A percentile compares a stretch with the other conserved stretches of the same genome.
Evolutionary conservation across 495 filamentous ascomycete species (phyloP).

Genomic region (Xeromyces bisporus): DNA sequence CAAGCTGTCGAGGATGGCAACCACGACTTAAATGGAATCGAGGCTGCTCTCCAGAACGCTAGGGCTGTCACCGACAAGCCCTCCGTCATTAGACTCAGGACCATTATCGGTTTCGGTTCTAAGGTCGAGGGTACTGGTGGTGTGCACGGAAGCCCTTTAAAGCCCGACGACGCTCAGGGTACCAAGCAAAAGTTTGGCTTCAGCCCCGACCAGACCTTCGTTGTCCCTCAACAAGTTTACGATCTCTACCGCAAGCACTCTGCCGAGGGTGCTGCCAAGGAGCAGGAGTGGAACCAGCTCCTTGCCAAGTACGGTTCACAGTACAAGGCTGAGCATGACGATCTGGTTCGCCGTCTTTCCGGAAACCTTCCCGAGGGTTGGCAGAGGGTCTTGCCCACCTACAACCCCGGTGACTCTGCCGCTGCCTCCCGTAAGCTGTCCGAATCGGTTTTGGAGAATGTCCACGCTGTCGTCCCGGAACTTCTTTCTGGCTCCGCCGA

Average conservation of each 20-base stretch:
- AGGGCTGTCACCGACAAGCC: conserved; percentile 90
- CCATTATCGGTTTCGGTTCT: conserved; percentile 96
- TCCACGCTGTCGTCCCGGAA: conserved; percentile 72
- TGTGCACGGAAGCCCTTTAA: conserved; percentile 90
- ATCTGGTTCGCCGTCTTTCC: conserved; percentile 65
- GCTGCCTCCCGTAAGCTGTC: conserved; percentile 89
- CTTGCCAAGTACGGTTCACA: conserved; percentile 68
- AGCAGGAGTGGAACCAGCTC: conserved; percentile 91
- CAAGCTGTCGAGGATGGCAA: conserved; percentile 80
- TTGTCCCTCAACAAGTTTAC: conserved; percentile 87
- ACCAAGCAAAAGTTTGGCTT: conserved; percentile 93
- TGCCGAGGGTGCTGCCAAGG: conserved; percentile 68
- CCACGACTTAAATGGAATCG: conserved; percentile 73
- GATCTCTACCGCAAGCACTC: conserved; percentile 72
- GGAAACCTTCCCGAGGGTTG: conserved; percentile 88
- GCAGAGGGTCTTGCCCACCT: conserved; percentile 85
- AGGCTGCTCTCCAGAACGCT: conserved; percentile 69
- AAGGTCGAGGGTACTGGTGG: conserved; percentile 81
- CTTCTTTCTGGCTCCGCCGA: conserved; percentile 92
- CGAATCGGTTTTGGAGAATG: conserved; percentile 78
- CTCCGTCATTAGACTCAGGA: conserved; percentile 89
- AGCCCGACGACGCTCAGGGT: conserved; percentile 77
- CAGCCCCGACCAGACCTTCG: conserved; percentile 84
- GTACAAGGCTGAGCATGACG: conserved; percentile 58
- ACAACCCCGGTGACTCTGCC: conserved; percentile 74